These are phyloP conservation scores for Acephala macrosclerotiorum DNA, from an alignment of 2,329 filamentous ascomycete genomes.

Conservation along the genomic window DNA sequence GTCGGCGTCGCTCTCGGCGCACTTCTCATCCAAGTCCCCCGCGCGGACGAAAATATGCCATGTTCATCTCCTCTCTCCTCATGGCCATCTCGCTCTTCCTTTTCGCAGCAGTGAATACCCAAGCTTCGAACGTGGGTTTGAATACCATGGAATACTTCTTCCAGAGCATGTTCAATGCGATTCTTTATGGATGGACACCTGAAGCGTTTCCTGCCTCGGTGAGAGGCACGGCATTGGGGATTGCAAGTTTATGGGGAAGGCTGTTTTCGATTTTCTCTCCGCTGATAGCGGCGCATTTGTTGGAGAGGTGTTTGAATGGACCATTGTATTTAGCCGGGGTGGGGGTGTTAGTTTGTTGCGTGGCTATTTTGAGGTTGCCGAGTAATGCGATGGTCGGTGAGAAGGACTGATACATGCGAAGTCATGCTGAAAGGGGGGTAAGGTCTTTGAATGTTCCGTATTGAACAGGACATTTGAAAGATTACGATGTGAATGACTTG, in stretches of 20 bases:
- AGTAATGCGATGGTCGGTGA: conserved; percentile 21
- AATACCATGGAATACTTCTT: conserved; percentile 45
- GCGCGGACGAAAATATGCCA: conserved; percentile 39
- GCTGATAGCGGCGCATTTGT: conserved; percentile 58
- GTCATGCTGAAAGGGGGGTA: not conserved
- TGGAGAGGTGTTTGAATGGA: conserved; percentile 51
- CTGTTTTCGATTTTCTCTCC: conserved; percentile 65
- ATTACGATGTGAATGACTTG: too few species aligned
- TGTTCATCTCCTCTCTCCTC: conserved; percentile 40
- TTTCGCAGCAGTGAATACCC: conserved; percentile 38
- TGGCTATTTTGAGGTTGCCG: conserved; percentile 58
- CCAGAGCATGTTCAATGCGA: conserved; percentile 40
- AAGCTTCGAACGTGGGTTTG: conserved; percentile 40
- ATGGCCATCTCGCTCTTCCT: conserved; percentile 41
- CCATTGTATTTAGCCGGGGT: conserved; percentile 64
- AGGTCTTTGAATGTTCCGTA: too few species aligned
- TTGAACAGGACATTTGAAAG: too few species aligned
- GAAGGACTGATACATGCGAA: conserved; percentile 7
- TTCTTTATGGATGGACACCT: conserved; percentile 36
- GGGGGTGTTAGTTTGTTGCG: conserved; percentile 58
- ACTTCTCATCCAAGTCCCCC: conserved; percentile 29
- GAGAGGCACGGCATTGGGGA: conserved; percentile 59
- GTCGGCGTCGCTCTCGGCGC: conserved; percentile 39
- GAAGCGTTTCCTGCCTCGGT: conserved; percentile 52
- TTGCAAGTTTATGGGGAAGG: conserved; percentile 65